A percentile compares a stretch with the other conserved stretches of the same genome.
phyloP scores from a whole-genome alignment of 2,329 filamentous ascomycete genomes.

The Trichoderma sp. region DNA sequence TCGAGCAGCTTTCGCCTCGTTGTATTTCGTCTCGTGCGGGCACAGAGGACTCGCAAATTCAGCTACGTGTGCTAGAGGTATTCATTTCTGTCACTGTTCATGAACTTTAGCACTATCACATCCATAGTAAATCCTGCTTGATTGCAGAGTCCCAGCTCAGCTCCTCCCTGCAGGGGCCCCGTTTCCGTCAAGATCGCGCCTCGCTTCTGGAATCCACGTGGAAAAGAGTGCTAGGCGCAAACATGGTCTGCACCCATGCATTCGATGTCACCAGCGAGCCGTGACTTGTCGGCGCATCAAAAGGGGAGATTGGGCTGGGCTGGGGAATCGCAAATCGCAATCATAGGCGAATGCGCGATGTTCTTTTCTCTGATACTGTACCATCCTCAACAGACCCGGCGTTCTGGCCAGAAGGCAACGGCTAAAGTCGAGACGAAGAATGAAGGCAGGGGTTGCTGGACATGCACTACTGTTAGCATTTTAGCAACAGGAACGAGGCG shows the following conservation, averaged over 20 bases:
- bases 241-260: constrained; percentile 7
- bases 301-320: constrained; percentile 12
- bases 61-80: background rate
- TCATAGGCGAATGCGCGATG: constrained; percentile 1
- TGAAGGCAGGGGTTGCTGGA: background rate
- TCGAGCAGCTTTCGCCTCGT: background rate
- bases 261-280: constrained; percentile 13
- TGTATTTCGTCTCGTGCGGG: background rate
- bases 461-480: constrained; percentile 1
- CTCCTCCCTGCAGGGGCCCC: background rate
- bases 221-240: constrained; percentile 16
- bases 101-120: background rate
- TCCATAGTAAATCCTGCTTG: background rate
- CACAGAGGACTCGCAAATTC: background rate
- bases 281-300: constrained; percentile 9
- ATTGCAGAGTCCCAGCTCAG: background rate
- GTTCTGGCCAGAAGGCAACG: background rate
- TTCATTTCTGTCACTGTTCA: background rate
- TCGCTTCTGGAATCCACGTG: constrained; percentile 28
- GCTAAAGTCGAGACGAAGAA: constrained; percentile 1
- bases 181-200: constrained; percentile 17
- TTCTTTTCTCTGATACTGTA: background rate
- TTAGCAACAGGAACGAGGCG: background rate
- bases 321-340: background rate
- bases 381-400: background rate